Percentiles rank a stretch among this genome's conserved stretches.
Conservation (phyloP, 371 early-diverging fungal species). For the Syncephalastrum contaminatum region DNA sequence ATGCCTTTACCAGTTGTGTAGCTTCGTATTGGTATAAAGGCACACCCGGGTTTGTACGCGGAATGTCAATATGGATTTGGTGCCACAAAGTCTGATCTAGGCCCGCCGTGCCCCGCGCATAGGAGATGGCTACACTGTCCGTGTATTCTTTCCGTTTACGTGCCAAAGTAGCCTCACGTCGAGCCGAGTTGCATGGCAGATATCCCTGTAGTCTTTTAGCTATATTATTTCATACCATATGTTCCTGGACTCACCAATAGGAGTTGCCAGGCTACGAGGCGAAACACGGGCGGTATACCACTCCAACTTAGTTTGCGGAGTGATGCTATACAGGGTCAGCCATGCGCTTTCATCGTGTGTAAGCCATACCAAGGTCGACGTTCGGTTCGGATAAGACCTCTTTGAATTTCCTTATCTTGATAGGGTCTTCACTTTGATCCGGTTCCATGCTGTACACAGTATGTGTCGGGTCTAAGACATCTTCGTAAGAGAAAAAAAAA, state of each 20-base stretch:
- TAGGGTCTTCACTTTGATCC: constrained; percentile 27
- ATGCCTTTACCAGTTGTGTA: constrained; percentile 71
- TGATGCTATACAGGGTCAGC: neutral
- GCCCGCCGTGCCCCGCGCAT: constrained; percentile 74
- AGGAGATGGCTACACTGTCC: constrained; percentile 79
- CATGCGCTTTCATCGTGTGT: too few species aligned
- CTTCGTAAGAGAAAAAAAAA: too few species aligned
- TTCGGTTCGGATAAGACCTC: constrained; percentile 69
- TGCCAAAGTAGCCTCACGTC: constrained; percentile 76
- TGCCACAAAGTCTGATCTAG: constrained; percentile 88
- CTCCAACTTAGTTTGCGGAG: constrained; percentile 86
- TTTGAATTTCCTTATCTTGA: constrained; percentile 61
- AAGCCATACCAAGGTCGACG: constrained; percentile 68
- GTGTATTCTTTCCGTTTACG: constrained; percentile 90
- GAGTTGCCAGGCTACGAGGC: constrained; percentile 89
- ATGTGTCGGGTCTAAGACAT: constrained; percentile 19
- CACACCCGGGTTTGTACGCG: constrained; percentile 85
- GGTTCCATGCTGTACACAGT: constrained; percentile 12
- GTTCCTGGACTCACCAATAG: constrained; percentile 60
- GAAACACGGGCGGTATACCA: constrained; percentile 84
- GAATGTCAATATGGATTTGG: constrained; percentile 96
- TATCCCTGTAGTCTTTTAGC: constrained; percentile 60
- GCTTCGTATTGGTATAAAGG: constrained; percentile 78
- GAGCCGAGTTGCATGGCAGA: constrained; percentile 81
- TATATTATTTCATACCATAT: neutral